A percentile compares a stretch with the other conserved stretches of the same genome.
These are phyloP conservation scores for Solanum pimpinellifolium DNA, from an alignment of 257 asterid species.

Conservation along the genomic window DNA sequence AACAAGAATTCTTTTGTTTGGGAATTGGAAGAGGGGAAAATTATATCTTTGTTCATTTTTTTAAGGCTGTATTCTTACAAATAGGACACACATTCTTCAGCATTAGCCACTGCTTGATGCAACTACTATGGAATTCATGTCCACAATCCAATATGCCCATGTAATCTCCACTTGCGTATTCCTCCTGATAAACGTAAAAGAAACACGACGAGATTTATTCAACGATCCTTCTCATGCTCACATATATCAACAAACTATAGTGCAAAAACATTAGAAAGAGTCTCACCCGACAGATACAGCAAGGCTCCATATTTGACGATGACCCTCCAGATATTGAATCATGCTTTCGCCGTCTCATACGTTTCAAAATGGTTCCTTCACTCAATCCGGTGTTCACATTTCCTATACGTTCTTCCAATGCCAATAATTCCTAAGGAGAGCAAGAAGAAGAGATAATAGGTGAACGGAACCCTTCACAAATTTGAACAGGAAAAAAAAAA, in stretches of 20 bases:
- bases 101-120: conserved; percentile 83
- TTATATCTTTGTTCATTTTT: conserved; percentile 16
- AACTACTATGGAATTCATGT: conserved; percentile 65
- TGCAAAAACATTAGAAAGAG: not conserved
- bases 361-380: conserved; percentile 37
- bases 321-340: not conserved
- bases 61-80: conserved; percentile 68
- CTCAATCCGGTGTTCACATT: conserved; percentile 70
- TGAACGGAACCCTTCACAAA: not conserved
- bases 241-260: not conserved
- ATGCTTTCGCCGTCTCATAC: conserved; percentile 41
- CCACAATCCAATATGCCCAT: conserved; percentile 65
- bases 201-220: not conserved
- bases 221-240: not conserved
- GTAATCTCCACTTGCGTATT: conserved; percentile 45
- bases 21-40: too few relatives aligned
- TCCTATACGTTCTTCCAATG: conserved; percentile 86
- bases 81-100: conserved; percentile 82
- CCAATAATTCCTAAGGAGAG: conserved; percentile 58
- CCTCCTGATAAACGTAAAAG: conserved; percentile 36
- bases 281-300: conserved; percentile 85
- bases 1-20: not conserved
- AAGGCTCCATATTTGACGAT: conserved; percentile 48
- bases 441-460: not conserved
- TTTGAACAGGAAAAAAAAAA: not conserved